Base-by-base conservation (phyloP, 2,329 filamentous ascomycete genomes). In the Ilyonectria destructans region DNA sequence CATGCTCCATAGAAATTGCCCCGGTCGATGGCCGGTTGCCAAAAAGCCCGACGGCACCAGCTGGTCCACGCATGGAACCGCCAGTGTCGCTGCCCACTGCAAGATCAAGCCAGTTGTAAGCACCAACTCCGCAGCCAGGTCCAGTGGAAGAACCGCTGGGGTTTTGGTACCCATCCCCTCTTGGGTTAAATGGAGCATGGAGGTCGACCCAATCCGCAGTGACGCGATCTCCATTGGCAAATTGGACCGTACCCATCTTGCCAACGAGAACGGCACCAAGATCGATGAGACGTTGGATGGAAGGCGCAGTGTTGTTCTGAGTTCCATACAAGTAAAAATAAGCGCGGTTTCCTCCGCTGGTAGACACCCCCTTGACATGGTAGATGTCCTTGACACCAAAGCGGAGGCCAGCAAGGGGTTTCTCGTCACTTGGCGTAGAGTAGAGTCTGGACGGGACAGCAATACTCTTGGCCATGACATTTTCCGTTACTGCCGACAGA, bases 301-400 rank as follows among this genome's bases (percentile, higher is more conserved):
- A 80, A 1, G 83, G 74, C 0, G 85, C 87, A 2, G 86, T 90
- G 6, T 72, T 75, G 4, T 82, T 84, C 0, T 82, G 81, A 3
- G 84, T 76, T 4, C 83, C 82, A 68, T 89, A 88, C 3, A 91
- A 79, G 58, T 85, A 77, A 57, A 86, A 87, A 80, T 85, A 91
- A 2, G 89, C 88, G 43, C 87, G 81, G 65, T 87, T 90, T 2
- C 88, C 88, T 59, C 85, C 84, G 15, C 82, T 82, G 0, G 85
- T 89, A 40, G 83, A 83, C 3, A 90, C 72, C 1, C 89, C 89
- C n/a, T 52, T 58, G 31, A 92, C 74, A 64, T 90, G 83, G 69
- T 84, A 87, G 56, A 89, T 88, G 69, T 91, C 89, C 71, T 91
- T 91, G 62, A 91, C 81, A 1, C 84, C 88, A 1, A 91, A 74